Conservation (phyloP, 345 rosid genomes). For the Cochlearia excelsa region DNA sequence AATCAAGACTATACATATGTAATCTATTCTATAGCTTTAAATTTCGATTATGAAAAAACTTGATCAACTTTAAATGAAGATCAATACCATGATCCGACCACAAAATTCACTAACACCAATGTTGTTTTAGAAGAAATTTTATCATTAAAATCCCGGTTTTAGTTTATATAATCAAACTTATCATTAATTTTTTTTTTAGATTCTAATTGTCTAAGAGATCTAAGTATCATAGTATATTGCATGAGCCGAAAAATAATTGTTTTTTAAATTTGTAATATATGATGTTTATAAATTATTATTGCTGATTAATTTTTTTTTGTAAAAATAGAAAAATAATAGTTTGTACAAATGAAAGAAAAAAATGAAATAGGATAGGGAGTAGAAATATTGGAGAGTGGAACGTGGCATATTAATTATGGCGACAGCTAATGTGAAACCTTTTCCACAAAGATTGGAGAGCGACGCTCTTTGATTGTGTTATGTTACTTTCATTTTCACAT, state of each 20-base stretch:
- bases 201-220: too few relatives aligned
- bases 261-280: too few relatives aligned
- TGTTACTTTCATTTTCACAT: background rate
- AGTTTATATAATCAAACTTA: too few relatives aligned
- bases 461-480: conserved; percentile 27
- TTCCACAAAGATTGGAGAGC: conserved; percentile 33
- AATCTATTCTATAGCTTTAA: too few relatives aligned
- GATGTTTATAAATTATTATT: too few relatives aligned
- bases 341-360: background rate
- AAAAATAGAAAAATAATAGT: too few relatives aligned
- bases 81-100: background rate
- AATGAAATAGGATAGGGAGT: background rate
- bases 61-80: background rate
- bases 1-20: too few relatives aligned
- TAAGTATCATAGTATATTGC: too few relatives aligned
- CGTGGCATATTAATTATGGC: conserved; percentile 48
- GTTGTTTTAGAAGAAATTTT: background rate
- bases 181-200: too few relatives aligned
- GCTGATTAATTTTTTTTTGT: too few relatives aligned
- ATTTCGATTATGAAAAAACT: conserved; percentile 5
- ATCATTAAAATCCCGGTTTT: too few relatives aligned
- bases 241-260: too few relatives aligned
- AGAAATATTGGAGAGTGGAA: conserved; percentile 20
- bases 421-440: conserved; percentile 56
- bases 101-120: background rate